A percentile compares a stretch with the other conserved stretches of the same genome.
Conservation (phyloP, 2,329 filamentous ascomycete species). For the Penicillium digitatum region DNA sequence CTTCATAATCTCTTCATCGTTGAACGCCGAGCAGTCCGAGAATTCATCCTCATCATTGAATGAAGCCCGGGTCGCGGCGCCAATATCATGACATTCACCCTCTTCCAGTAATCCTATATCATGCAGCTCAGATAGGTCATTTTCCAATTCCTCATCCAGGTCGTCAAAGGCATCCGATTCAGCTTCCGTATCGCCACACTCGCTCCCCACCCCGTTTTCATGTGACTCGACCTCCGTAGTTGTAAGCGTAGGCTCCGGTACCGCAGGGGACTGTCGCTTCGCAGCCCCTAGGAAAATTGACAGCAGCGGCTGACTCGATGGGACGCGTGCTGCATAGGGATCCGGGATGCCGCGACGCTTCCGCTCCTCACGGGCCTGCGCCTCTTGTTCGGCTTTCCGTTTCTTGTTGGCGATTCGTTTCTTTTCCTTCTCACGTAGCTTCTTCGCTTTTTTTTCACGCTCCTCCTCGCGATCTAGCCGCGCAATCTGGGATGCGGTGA, state of each 20-base stretch:
- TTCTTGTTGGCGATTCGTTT: conserved; percentile 35
- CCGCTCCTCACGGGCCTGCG: conserved; percentile 33
- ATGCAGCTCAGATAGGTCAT: conserved; percentile 11
- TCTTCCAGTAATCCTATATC: neutral
- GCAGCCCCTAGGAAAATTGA: conserved; percentile 30
- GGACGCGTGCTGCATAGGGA: conserved; percentile 28
- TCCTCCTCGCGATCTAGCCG: conserved; percentile 43
- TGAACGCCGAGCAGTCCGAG: conserved; percentile 34
- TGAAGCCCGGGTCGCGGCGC: neutral
- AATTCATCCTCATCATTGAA: conserved; percentile 30
- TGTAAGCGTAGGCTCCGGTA: neutral
- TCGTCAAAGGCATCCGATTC: conserved; percentile 23
- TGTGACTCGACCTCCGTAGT: conserved; percentile 1
- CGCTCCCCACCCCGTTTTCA: conserved; percentile 8
- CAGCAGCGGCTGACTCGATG: conserved; percentile 36
- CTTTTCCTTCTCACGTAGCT: conserved; percentile 35
- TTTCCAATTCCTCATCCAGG: conserved; percentile 20
- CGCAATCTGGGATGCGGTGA: conserved; percentile 35
- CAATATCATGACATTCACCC: neutral
- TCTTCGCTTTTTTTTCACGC: conserved; percentile 40
- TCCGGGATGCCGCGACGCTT: conserved; percentile 32
- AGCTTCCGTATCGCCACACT: conserved; percentile 20
- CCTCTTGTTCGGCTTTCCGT: conserved; percentile 35
- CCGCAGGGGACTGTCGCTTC: conserved; percentile 2
- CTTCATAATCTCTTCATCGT: conserved; percentile 30